These are phyloP conservation scores for Gaeumannomyces tritici DNA, from an alignment of 2,329 filamentous ascomycete genomes.

Conservation along the genomic window DNA sequence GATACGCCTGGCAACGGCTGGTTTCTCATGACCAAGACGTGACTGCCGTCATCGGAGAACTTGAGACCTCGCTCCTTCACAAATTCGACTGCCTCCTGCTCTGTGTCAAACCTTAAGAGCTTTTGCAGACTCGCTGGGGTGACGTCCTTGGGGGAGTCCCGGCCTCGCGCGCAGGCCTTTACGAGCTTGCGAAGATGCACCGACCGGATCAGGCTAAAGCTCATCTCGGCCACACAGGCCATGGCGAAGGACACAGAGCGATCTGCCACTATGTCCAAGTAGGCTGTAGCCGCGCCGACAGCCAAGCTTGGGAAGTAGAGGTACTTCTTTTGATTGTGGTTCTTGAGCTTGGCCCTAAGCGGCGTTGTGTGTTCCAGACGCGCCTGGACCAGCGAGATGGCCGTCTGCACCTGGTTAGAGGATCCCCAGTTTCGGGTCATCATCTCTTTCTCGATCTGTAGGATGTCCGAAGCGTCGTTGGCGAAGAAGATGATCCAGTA, in stretches of 20 bases:
- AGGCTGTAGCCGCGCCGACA: slow-evolving; percentile 25
- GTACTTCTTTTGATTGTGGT: background rate
- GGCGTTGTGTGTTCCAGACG: slow-evolving; percentile 22
- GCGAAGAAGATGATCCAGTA: slow-evolving; percentile 57
- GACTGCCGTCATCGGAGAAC: slow-evolving; percentile 31
- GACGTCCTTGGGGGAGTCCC: slow-evolving; percentile 49
- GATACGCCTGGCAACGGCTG: slow-evolving; percentile 14
- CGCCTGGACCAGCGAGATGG: slow-evolving; percentile 49
- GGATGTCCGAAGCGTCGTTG: slow-evolving; percentile 31
- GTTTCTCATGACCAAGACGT: slow-evolving; percentile 29
- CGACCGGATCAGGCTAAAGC: slow-evolving; percentile 52
- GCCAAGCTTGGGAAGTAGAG: slow-evolving; percentile 2
- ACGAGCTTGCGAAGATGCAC: slow-evolving; percentile 46
- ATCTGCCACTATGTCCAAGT: slow-evolving; percentile 50
- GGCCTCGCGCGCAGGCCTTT: slow-evolving; percentile 44
- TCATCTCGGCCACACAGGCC: slow-evolving; percentile 61
- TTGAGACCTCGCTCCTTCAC: slow-evolving; percentile 47
- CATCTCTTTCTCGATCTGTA: slow-evolving; percentile 3
- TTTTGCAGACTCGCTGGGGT: slow-evolving; percentile 45
- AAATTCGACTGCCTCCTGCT: slow-evolving; percentile 56
- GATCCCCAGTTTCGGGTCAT: slow-evolving; percentile 30
- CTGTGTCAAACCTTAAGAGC: slow-evolving; percentile 57
- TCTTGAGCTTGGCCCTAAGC: background rate
- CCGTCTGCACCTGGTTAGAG: slow-evolving; percentile 50
- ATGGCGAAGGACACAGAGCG: slow-evolving; percentile 55